Base-by-base conservation (phyloP, 2,329 filamentous ascomycete species). In the Knoxdaviesia proteae region DNA sequence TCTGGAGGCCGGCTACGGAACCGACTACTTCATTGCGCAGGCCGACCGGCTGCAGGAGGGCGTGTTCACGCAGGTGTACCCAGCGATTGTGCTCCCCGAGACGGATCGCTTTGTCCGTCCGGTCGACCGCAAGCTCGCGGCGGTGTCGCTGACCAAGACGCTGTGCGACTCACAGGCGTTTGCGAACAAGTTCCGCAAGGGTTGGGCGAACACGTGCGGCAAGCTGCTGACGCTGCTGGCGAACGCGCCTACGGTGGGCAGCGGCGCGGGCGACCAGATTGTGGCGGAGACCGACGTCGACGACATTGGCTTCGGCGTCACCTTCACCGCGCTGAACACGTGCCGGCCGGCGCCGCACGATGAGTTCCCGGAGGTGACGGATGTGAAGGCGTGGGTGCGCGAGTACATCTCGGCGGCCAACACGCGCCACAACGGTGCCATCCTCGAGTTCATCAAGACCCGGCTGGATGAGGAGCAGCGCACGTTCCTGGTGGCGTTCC, bases 261-360 rank as follows among this genome's bases (percentile, higher is more conserved):
- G 65, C 10, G 72, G 78, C 1, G 63, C 69, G 34, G 77, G 79
- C 45, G 78, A 84, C 48, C 84, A 92, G 50, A 63, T 83, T 41
- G 78, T 93, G 48, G 73, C 76, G 7, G 90, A 96, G 56, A 78
- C 84, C 3, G 88, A 96, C 53, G 82, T 94, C 31, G 90, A 98
- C 52, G 90, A 98, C 56, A 77, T 94, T 50, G 80, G 84, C 32
- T 98, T 98, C 54, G 90, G 90, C 31, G 77, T 94, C 49, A 88
- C 86, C 6, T 98, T 93, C 61, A 96, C 90, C 1, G 79, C 83
- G 33, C 71, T 98, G 48, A 93, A 88, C 62, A 94, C 88, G 0
- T 90, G 88, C 63, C 84, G 80, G 57, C 77, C 77, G 46, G 65
- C 74, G 4, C 62, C 72, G 1, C 69, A 68, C 42, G 90, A 96